phyloP scores from a whole-genome alignment of 345 rosid genomes.

The Cardamine resedifolia region DNA sequence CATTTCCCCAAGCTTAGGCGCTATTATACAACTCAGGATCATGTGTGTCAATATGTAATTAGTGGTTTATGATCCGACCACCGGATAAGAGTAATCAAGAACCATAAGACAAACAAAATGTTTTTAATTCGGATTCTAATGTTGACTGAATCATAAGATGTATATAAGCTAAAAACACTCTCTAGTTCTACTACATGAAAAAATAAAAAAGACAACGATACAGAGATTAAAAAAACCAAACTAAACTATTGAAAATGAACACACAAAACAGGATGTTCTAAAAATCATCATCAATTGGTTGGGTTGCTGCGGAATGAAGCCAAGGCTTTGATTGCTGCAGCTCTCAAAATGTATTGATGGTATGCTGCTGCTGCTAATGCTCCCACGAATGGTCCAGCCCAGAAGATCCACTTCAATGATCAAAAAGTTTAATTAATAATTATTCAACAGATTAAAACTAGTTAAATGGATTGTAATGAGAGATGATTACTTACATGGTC shows the following conservation, averaged over 20 bases:
- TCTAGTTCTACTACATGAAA: background rate
- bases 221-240: constrained; percentile 5
- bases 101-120: background rate
- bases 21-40: background rate
- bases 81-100: constrained; percentile 3
- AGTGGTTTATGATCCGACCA: background rate
- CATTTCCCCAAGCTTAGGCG: constrained; percentile 9
- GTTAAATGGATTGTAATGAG: background rate
- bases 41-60: background rate
- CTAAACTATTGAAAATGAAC: background rate
- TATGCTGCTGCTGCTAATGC: constrained; percentile 37
- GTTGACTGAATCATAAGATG: background rate
- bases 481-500: constrained; percentile 29
- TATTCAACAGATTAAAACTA: background rate
- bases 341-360: constrained; percentile 40
- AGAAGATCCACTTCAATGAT: constrained; percentile 41
- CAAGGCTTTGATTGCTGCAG: constrained; percentile 41
- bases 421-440: background rate
- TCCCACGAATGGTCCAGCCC: constrained; percentile 46
- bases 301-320: constrained; percentile 42
- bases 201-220: background rate
- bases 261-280: background rate
- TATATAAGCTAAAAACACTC: background rate
- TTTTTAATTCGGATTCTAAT: background rate
- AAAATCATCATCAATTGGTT: constrained; percentile 19